Base-by-base conservation (phyloP, 306 rosid genomes). In the Carpinus fangiana region DNA sequence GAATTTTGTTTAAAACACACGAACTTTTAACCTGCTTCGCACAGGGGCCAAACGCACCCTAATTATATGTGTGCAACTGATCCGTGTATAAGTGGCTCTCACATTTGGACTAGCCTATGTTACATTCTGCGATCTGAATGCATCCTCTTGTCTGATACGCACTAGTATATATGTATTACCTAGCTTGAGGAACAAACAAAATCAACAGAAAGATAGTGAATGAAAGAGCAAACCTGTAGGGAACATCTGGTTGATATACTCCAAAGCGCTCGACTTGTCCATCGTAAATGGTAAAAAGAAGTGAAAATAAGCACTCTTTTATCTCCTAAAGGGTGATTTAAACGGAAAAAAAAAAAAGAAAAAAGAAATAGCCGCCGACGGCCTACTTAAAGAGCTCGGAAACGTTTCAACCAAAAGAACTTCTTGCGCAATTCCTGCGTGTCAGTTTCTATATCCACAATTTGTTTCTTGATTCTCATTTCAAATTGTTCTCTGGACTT, bases 221-320 rank as follows among this genome's bases (percentile, higher is more conserved):
- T 65, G 67, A 82, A 57, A 55, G 23, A 81, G n/a, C 56, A 36
- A 66, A 95, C 98, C 98, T 75, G 92, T 91, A 76, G 98, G 98
- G 85, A 95, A 95, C 98, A 92, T 92, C 86, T 95, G 98, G 74
- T 95, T 95, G 87, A 95, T 95, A 80, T 95, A 95, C 57, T 92
- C 98, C 82, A 95, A 83, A 46, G 98, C 90, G 87, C 96, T 94
- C 56, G 98, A 95, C 85, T 95, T 95, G 90, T 95, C 97, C 98
- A 95, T 66, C 68, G 1, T 90, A 56, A 86, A 69, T 73, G 70
- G 65, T 72, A 54, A 75, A 47, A 52, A 82, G 51, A 38, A 67
- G 11, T 14, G 50, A 67, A 28, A 38, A 8, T 17, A 12, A 4
- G 12, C 17, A 28, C 21, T 41, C 7, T 6, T 41, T 7, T 41